phyloP scores from a whole-genome alignment of 805 yeast genomes.

The Cyberlindnera mississippiensis region DNA sequence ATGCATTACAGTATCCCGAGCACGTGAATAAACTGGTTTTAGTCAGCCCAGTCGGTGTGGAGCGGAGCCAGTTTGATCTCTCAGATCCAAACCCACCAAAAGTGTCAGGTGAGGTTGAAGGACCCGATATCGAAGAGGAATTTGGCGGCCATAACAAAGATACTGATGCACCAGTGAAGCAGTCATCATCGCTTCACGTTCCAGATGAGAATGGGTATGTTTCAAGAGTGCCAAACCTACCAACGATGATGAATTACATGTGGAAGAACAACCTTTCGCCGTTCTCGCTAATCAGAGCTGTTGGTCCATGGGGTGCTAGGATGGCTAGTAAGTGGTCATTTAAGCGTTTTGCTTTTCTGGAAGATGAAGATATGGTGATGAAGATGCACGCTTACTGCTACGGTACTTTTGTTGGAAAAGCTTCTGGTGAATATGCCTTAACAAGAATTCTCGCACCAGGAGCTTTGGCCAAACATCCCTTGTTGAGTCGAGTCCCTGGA shows the following conservation, averaged over 20 bases:
- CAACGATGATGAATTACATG: slow-evolving; percentile 35
- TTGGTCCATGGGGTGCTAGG: slow-evolving; percentile 54
- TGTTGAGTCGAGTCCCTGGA: slow-evolving; percentile 47
- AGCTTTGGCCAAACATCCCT: slow-evolving; percentile 52
- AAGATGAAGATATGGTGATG: slow-evolving; percentile 30
- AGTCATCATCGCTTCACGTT: slow-evolving; percentile 22
- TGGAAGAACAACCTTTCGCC: slow-evolving; percentile 59
- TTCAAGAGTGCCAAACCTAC: slow-evolving; percentile 32
- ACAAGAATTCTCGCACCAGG: slow-evolving; percentile 59
- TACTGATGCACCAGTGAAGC: slow-evolving; percentile 17
- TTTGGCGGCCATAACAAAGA: slow-evolving; percentile 19
- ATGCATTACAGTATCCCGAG: slow-evolving; percentile 51
- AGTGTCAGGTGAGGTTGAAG: slow-evolving; percentile 17
- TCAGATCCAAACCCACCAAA: slow-evolving; percentile 1
- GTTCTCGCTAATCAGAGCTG: slow-evolving; percentile 43
- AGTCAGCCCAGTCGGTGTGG: slow-evolving; percentile 72
- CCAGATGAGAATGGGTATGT: slow-evolving; percentile 33
- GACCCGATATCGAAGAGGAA: slow-evolving; percentile 32
- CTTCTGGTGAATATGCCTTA: slow-evolving; percentile 62
- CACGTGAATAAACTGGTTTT: slow-evolving; percentile 49
- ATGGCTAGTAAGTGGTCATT: slow-evolving; percentile 53
- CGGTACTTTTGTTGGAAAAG: slow-evolving; percentile 46
- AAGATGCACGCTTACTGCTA: slow-evolving; percentile 53
- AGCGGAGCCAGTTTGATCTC: slow-evolving; percentile 42
- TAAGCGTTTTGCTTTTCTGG: slow-evolving; percentile 37